These are phyloP conservation scores for Sordaria brevicollis DNA, from an alignment of 495 filamentous ascomycete genomes.

Conservation along the genomic window DNA sequence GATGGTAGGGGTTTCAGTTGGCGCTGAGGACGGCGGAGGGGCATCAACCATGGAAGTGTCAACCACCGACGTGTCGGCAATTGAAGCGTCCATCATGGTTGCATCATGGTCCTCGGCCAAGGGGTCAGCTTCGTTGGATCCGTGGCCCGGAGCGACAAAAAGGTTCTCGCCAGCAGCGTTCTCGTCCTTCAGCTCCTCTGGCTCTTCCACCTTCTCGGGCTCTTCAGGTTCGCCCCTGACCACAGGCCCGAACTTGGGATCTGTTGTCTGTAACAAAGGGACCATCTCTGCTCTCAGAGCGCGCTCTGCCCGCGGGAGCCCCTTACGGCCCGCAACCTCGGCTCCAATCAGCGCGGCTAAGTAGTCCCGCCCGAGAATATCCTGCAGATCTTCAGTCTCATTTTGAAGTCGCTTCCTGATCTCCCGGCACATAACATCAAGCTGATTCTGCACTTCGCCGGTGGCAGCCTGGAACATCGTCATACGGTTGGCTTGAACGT, in stretches of 20 bases:
- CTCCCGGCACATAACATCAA: constrained; percentile 26
- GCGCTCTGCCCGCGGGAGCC: constrained; percentile 7
- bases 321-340: background rate
- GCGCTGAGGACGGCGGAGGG: background rate
- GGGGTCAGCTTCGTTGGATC: background rate
- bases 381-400: constrained; percentile 32
- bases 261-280: constrained; percentile 1
- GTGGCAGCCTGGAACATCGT: constrained; percentile 44
- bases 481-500: constrained; percentile 32
- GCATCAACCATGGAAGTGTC: background rate
- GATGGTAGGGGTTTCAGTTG: background rate
- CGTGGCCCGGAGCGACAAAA: background rate
- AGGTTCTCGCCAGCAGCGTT: background rate
- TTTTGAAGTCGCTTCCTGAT: constrained; percentile 27
- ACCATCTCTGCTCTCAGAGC: constrained; percentile 12
- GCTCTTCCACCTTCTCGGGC: background rate
- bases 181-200: background rate
- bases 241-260: background rate
- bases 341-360: constrained; percentile 8
- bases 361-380: constrained; percentile 38
- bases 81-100: background rate
- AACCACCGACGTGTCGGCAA: background rate
- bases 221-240: background rate
- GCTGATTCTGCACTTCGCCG: constrained; percentile 26
- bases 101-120: background rate